Conservation (phyloP, 345 rosid species). For the Gynandropsis gynandra region DNA sequence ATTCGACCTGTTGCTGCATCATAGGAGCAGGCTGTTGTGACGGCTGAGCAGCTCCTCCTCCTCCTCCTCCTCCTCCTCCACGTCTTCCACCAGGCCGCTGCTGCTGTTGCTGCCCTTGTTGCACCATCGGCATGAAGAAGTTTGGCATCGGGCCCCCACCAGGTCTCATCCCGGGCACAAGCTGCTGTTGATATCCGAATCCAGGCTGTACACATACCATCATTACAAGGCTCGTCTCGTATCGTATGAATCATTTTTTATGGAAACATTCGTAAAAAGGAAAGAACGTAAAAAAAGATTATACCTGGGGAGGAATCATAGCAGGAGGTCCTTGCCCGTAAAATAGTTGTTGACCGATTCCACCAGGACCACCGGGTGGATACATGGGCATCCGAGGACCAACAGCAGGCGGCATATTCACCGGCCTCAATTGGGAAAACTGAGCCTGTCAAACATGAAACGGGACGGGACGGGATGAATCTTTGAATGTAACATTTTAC, state of each 20-base stretch:
- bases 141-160: slow-evolving; percentile 72
- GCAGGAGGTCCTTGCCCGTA: slow-evolving; percentile 92
- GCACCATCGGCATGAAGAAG: slow-evolving; percentile 81
- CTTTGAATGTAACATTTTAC: too few species aligned
- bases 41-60: slow-evolving; percentile 46
- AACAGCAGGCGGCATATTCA: slow-evolving; percentile 63
- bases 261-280: background rate
- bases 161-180: slow-evolving; percentile 90
- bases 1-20: slow-evolving; percentile 74
- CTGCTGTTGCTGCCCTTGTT: slow-evolving; percentile 68
- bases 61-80: slow-evolving; percentile 24
- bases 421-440: slow-evolving; percentile 83
- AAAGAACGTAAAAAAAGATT: background rate
- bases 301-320: slow-evolving; percentile 78
- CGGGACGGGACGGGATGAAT: background rate
- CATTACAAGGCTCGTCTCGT: slow-evolving; percentile 1
- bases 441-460: slow-evolving; percentile 49
- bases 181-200: slow-evolving; percentile 90
- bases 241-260: too few species aligned
- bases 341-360: slow-evolving; percentile 53
- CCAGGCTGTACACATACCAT: slow-evolving; percentile 45
- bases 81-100: slow-evolving; percentile 58
- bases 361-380: slow-evolving; percentile 67
- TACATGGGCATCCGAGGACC: slow-evolving; percentile 86
- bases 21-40: slow-evolving; percentile 31